Evolutionary conservation across 2,329 filamentous ascomycete species (phyloP).

Genomic region (Aureobasidium namibiae): DNA sequence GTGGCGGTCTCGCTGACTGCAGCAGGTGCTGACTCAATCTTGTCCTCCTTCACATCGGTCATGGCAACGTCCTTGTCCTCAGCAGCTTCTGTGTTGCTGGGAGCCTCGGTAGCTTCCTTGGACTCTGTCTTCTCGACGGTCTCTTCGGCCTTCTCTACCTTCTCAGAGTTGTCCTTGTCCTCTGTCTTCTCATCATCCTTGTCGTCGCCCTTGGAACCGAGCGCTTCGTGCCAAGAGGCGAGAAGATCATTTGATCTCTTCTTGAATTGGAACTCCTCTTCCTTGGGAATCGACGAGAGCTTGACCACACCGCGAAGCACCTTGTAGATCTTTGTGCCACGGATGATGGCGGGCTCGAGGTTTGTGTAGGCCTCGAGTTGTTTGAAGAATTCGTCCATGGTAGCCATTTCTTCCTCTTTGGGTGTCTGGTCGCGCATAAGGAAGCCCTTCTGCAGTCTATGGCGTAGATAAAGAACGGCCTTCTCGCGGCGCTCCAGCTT

Average conservation of each 20-base stretch:
- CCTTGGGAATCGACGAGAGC: constrained; percentile 73
- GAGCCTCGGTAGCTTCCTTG: constrained; percentile 15
- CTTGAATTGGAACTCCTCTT: constrained; percentile 87
- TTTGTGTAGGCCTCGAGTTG: constrained; percentile 76
- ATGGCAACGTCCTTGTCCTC: constrained; percentile 24
- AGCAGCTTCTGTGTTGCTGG: constrained; percentile 22
- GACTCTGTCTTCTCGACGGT: constrained; percentile 26
- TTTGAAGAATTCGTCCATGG: constrained; percentile 67
- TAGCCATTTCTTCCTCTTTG: constrained; percentile 75
- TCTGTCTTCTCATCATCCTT: constrained; percentile 7
- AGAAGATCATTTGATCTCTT: constrained; percentile 69
- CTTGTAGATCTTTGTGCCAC: constrained; percentile 95
- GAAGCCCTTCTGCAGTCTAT: constrained; percentile 91
- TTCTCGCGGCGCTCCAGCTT: constrained; percentile 51
- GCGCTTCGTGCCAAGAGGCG: constrained; percentile 79
- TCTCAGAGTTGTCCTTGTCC: constrained; percentile 2
- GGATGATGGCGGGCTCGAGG: constrained; percentile 82
- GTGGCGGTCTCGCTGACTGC: constrained; percentile 19
- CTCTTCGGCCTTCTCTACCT: constrained; percentile 27
- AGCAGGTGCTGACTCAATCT: constrained; percentile 11
- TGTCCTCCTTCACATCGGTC: constrained; percentile 25
- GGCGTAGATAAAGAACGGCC: constrained; percentile 80
- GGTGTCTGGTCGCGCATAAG: constrained; percentile 75
- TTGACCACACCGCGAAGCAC: constrained; percentile 92
- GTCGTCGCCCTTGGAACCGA: constrained; percentile 32